phyloP scores from a whole-genome alignment of 2,329 filamentous ascomycete species.

The Trichothecium sympodiale region DNA sequence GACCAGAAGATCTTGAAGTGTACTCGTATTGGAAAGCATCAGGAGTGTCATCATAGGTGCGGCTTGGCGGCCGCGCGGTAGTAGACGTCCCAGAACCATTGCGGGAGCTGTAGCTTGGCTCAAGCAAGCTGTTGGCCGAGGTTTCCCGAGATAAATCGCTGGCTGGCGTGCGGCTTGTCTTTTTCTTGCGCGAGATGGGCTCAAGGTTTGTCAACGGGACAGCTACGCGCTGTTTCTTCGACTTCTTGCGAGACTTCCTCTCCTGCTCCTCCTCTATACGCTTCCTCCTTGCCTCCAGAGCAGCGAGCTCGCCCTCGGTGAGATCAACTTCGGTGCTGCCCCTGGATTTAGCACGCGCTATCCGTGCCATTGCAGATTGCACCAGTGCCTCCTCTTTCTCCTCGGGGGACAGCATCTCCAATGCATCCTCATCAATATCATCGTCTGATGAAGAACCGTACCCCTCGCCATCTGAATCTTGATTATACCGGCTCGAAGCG shows the following conservation, averaged over 20 bases:
- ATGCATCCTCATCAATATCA: constrained; percentile 24
- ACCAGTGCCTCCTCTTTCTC: constrained; percentile 67
- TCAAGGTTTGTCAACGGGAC: constrained; percentile 43
- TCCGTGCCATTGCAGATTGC: constrained; percentile 68
- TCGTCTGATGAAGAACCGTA: constrained; percentile 13
- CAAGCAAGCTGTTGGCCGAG: constrained; percentile 24
- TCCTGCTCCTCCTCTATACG: constrained; percentile 37
- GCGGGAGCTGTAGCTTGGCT: constrained; percentile 25
- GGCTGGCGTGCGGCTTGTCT: constrained; percentile 13
- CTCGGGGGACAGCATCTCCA: constrained; percentile 42
- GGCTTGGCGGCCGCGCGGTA: constrained; percentile 24
- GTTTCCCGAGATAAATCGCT: constrained; percentile 26
- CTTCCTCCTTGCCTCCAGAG: constrained; percentile 58
- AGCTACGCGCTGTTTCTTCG: constrained; percentile 36
- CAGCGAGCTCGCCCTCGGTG: constrained; percentile 68
- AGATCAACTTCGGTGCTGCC: constrained; percentile 73
- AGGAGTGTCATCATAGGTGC: constrained; percentile 21
- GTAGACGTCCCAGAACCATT: constrained; percentile 30
- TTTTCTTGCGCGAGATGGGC: constrained; percentile 26
- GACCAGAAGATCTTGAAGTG: constrained; percentile 16
- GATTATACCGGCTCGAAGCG: constrained; percentile 5
- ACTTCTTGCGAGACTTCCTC: constrained; percentile 21
- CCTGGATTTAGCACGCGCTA: constrained; percentile 63
- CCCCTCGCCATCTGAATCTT: constrained; percentile 23
- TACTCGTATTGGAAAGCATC: constrained; percentile 37